These are phyloP conservation scores for Kodamaea plutei DNA, from an alignment of 1,139 yeast species.

Conservation along the genomic window DNA sequence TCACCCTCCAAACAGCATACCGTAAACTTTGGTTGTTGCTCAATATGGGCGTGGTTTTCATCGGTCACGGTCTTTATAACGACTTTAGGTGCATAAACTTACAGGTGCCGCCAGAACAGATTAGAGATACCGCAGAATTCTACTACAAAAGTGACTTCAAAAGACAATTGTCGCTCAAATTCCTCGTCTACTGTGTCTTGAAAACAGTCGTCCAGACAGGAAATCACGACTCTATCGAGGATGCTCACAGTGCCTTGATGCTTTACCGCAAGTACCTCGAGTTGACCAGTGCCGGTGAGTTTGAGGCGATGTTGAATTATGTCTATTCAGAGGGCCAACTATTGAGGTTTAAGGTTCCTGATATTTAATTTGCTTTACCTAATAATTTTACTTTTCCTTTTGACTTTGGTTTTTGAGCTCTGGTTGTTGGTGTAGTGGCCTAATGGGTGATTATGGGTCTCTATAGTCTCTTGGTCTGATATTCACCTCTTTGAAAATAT, in stretches of 20 bases:
- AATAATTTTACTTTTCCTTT: too few species aligned
- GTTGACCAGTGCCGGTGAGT: slow-evolving; percentile 51
- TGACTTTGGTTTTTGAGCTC: too few species aligned
- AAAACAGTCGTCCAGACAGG: slow-evolving; percentile 81
- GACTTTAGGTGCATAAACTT: slow-evolving; percentile 93
- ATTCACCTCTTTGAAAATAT: too few species aligned
- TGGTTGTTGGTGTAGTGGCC: too few species aligned
- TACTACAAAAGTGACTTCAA: slow-evolving; percentile 67
- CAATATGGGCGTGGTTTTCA: slow-evolving; percentile 85
- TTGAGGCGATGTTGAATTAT: slow-evolving; percentile 58
- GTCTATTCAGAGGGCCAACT: slow-evolving; percentile 74
- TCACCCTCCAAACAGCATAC: slow-evolving; percentile 79
- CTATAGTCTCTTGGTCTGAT: too few species aligned
- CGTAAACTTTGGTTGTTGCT: slow-evolving; percentile 83
- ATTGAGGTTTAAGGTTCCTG: slow-evolving; percentile 41
- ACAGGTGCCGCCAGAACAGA: slow-evolving; percentile 79
- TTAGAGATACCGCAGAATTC: slow-evolving; percentile 83
- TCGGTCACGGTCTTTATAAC: slow-evolving; percentile 89
- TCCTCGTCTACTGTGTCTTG: slow-evolving; percentile 76
- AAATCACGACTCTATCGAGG: slow-evolving; percentile 96
- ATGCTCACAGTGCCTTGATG: slow-evolving; percentile 81
- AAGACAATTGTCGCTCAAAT: slow-evolving; percentile 81
- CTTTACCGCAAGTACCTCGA: slow-evolving; percentile 71
- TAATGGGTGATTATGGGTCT: too few species aligned
- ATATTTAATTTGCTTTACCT: too few species aligned